A percentile compares a stretch with the other conserved stretches of the same genome.
Evolutionary conservation across 2,329 filamentous ascomycete species (phyloP).

Genomic region (Chaetomiaceae sp.): DNA sequence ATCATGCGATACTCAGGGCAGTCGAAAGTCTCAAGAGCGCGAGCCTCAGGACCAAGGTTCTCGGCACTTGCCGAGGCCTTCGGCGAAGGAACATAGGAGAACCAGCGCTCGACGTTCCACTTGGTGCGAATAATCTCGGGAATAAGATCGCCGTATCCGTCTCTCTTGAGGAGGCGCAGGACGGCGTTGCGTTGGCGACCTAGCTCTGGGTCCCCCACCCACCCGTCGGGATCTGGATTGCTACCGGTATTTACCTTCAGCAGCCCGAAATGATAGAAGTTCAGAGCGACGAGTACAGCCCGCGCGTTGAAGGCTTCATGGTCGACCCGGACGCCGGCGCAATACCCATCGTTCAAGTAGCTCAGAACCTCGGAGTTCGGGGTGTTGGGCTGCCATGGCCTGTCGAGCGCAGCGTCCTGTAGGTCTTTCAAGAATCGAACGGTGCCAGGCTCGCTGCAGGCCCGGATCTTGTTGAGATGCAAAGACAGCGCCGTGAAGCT

Average conservation of each 20-base stretch:
- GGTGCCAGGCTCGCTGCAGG: background rate
- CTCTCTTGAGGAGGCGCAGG: background rate
- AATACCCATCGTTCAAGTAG: background rate
- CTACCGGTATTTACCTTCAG: background rate
- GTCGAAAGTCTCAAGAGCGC: background rate
- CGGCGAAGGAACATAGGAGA: background rate
- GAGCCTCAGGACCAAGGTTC: background rate
- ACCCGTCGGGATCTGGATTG: background rate
- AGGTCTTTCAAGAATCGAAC: background rate
- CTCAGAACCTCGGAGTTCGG: background rate
- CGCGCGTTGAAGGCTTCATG: background rate
- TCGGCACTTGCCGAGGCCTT: background rate
- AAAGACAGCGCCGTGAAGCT: background rate
- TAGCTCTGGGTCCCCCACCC: background rate
- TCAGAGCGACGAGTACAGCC: background rate
- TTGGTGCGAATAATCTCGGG: background rate
- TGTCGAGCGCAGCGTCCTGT: background rate
- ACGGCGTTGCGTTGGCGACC: background rate
- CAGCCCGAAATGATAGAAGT: constrained; percentile 2
- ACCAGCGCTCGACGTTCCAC: background rate
- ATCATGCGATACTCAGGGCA: background rate
- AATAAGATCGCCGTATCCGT: background rate
- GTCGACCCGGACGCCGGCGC: background rate
- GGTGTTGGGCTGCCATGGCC: background rate
- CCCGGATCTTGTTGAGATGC: background rate